Percentiles rank a stretch among this genome's conserved stretches.
Evolutionary conservation across 2,329 filamentous ascomycete species (phyloP).

Genomic region (Karstenula rhodostoma): DNA sequence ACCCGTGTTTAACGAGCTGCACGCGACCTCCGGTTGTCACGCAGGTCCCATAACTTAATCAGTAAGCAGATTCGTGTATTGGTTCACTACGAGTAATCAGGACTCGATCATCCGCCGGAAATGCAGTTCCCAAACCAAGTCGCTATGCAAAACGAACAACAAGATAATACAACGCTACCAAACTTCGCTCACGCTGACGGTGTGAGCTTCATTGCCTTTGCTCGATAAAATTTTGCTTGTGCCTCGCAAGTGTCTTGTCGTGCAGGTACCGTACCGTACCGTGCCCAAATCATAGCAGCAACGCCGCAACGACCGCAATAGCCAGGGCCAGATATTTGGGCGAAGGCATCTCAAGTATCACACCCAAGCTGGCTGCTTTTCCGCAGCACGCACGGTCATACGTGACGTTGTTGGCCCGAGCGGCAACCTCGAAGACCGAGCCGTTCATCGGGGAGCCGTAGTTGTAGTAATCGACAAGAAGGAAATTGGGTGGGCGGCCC

Average conservation of each 20-base stretch:
- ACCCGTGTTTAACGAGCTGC: too few species aligned
- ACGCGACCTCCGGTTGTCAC: too few species aligned
- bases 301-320: conserved; percentile 24
- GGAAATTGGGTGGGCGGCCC: conserved; percentile 51
- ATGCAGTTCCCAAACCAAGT: background rate
- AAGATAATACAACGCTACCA: background rate
- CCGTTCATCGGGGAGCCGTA: conserved; percentile 43
- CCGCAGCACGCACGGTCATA: conserved; percentile 70
- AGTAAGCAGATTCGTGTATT: background rate
- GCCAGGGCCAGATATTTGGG: conserved; percentile 29
- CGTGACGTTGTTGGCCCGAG: conserved; percentile 72
- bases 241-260: background rate
- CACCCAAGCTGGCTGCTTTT: conserved; percentile 26
- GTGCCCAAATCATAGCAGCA: conserved; percentile 26
- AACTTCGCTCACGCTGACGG: background rate
- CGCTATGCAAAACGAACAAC: background rate
- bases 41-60: background rate
- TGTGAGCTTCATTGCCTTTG: background rate
- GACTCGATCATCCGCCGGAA: background rate
- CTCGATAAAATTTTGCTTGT: background rate
- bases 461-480: conserved; percentile 54
- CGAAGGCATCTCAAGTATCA: conserved; percentile 19
- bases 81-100: background rate
- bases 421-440: conserved; percentile 52
- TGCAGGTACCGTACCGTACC: background rate